Evolutionary conservation across 768 basidiomycete genomes (phyloP), one percentile per base, ranked within the genome.

Genomic region (Sporobolomyces pararoseus): DNA sequence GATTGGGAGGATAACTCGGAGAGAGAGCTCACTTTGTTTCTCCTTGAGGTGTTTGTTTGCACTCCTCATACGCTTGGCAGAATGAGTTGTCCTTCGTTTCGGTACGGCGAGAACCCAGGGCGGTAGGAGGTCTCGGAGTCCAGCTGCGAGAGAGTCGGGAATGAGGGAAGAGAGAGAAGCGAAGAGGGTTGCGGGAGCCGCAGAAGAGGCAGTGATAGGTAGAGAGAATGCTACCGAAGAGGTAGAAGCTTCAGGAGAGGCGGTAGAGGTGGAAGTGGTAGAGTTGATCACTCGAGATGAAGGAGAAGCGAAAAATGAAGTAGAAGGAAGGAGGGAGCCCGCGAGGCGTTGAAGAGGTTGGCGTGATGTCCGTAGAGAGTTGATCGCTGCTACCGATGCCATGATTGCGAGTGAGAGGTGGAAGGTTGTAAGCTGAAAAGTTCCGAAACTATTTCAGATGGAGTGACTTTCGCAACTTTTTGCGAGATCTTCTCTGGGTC

Each of bases 31-130:
- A 92, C 95, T 92, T 69, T 87, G 87, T 79, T 91, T 94, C 80
- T 97, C 93, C 79, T 93, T 91, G 76, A 96, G 81, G 1, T 93
- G 92, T 80, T 98, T 98, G 80, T 93, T 92, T 21, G 93, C 89
- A 71, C 86, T 87, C 49, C 94, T 84, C 92, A 95, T 95, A n/a
- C 88, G 85, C 80, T 98, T 98, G 60, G 90, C 84, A 27, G 91
- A 92, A 80, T 97, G 93, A 0, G 93, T 92, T 16, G 87, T 84
- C 81, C 94, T 94, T 79, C 88, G 89, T 81, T 97, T 97, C 31
- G 95, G 95, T 2, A 95, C 95, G 31, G 93, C 92, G 50, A 92
- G 85, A 25, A 97, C 82, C 79, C 94, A 86, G 1, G 92, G 84
- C 17, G 94, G 94, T 70, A 97, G 84, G 51, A 96, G 85, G 71